These are phyloP conservation scores for Solanum tacnaense DNA, from an alignment of 257 asterid genomes.

Conservation along the genomic window DNA sequence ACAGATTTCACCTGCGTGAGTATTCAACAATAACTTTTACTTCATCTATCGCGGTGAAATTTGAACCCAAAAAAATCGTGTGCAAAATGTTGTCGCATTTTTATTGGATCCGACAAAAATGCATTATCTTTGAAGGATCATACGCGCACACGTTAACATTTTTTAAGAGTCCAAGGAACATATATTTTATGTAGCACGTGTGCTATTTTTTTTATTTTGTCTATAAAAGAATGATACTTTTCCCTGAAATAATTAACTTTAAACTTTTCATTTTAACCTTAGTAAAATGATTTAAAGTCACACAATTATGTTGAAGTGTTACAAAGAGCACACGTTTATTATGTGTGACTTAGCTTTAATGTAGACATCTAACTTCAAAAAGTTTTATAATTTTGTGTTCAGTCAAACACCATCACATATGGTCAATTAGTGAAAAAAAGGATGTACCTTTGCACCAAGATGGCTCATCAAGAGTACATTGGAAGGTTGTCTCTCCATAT, in stretches of 20 bases:
- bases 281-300: no score
- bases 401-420: not conserved
- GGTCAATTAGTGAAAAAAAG: not conserved
- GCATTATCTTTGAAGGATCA: not conserved
- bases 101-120: not conserved
- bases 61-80: no score
- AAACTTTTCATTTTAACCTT: not conserved
- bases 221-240: no score
- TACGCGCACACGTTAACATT: not conserved
- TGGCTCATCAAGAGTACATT: constrained; percentile 49
- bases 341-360: not conserved
- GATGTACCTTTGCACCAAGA: constrained; percentile 61
- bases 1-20: constrained; percentile 28
- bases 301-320: no score
- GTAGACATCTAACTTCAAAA: not conserved
- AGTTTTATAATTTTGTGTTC: no score
- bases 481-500: constrained; percentile 45
- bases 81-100: not conserved
- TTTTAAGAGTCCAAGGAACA: not conserved
- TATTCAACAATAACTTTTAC: not conserved
- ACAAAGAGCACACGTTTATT: no score
- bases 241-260: no score
- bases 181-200: not conserved
- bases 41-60: not conserved
- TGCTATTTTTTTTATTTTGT: not conserved